phyloP scores from a whole-genome alignment of 768 basidiomycete genomes.

The Xerocomellus dryophilus region DNA sequence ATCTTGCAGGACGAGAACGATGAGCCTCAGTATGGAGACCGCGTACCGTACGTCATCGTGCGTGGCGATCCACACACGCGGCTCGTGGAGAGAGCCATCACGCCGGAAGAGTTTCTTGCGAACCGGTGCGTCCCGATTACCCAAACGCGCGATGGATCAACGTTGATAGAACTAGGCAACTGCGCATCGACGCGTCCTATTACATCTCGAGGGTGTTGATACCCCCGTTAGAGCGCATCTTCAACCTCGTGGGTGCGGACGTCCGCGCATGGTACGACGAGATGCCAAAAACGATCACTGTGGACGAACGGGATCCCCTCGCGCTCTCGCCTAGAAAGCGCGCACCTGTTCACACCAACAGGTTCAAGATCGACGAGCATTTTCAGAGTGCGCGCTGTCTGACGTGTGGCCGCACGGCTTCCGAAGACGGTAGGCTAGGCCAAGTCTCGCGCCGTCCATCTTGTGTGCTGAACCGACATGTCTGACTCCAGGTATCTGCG shows the following conservation, averaged over 20 bases:
- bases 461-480: neutral
- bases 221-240: constrained; percentile 85
- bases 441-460: neutral
- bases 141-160: neutral
- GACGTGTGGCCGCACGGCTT: constrained; percentile 56
- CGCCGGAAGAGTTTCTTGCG: constrained; percentile 67
- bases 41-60: constrained; percentile 86
- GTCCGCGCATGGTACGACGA: constrained; percentile 82
- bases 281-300: constrained; percentile 62
- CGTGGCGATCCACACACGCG: constrained; percentile 59
- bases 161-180: constrained; percentile 42
- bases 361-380: constrained; percentile 67
- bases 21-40: constrained; percentile 90
- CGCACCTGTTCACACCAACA: constrained; percentile 32
- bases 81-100: constrained; percentile 71
- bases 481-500: constrained; percentile 56
- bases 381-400: constrained; percentile 70
- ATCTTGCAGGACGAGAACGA: constrained; percentile 72
- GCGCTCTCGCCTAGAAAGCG: constrained; percentile 37
- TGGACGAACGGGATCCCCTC: constrained; percentile 35
- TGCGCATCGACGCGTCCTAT: constrained; percentile 80
- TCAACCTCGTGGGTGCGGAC: constrained; percentile 87
- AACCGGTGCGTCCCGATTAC: constrained; percentile 46
- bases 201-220: constrained; percentile 88
- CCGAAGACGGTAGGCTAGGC: constrained; percentile 47